Evolutionary conservation across 2,329 filamentous ascomycete species (phyloP), one percentile per base, ranked within the genome.

Genomic region (Dryadomyces quercivorus): DNA sequence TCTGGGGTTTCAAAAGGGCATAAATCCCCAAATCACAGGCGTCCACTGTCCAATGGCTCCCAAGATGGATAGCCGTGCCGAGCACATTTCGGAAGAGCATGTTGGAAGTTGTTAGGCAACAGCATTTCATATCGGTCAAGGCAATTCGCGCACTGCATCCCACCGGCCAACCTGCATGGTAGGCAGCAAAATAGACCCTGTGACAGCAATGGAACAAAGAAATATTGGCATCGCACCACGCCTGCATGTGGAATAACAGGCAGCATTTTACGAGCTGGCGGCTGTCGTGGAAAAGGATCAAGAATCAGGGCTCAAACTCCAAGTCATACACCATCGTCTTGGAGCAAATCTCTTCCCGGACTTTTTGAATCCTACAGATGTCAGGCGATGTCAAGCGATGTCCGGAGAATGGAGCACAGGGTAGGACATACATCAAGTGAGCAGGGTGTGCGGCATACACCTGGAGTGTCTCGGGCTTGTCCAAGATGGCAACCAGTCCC

Each of bases 291-390:
- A n/a, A n/a, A n/a, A n/a, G n/a, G n/a, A n/a, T n/a, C n/a, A 31
- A 31, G 26, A 31, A 40, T 15, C 12, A 21, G 2, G 34, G 18
- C 12, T 38, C 48, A 21, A 52, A 44, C 12, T 52, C 34, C 26
- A 53, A 31, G 26, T 53, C 51, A 18, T 53, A 53, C 18, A 45
- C 44, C 15, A 53, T 38, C 13, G 44, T 48, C 42, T 47, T 44
- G 15, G 7, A n/a, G 16, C 18, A 26, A 1, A 48, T 47, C 3
- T 16, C 42, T 16, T 36, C 44, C 15, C 42, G 20, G 18, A 53
- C 5, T 9, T 42, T 22, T 1, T 48, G 51, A 12, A 48, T 8
- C 13, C 51, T 48, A 13, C 15, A 21, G 12, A 15, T 22, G 18
- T 44, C 7, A 52, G 13, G 10, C 18, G 18, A 13, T 10, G n/a